Evolutionary conservation across 164 flowering plant species (phyloP).

Genomic region (Dillenia suffruticosa): DNA sequence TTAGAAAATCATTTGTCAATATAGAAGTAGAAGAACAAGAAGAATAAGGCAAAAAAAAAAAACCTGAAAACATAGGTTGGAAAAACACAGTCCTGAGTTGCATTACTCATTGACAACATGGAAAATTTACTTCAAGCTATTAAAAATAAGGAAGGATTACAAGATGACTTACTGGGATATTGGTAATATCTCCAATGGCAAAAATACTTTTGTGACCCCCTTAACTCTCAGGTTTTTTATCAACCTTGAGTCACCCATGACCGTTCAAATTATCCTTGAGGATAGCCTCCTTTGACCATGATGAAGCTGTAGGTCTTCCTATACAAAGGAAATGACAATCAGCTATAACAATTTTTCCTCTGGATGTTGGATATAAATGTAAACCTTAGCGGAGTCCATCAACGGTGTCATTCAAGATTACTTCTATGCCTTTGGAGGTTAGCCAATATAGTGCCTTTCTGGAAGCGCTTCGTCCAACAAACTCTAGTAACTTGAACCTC

Average conservation of each 20-base stretch:
- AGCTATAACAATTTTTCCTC: constrained; percentile 49
- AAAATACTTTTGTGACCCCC: constrained; percentile 59
- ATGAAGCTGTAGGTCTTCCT: constrained; percentile 49
- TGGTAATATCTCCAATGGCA: constrained; percentile 80
- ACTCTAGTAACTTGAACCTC: constrained; percentile 62
- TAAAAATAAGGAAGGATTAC: neutral
- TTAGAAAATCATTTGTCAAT: neutral
- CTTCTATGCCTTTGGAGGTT: constrained; percentile 57
- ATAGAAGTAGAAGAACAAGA: neutral
- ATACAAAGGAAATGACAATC: constrained; percentile 76
- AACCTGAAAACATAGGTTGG: neutral
- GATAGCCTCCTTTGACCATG: constrained; percentile 56
- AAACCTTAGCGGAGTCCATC: constrained; percentile 28
- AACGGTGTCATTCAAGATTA: constrained; percentile 49
- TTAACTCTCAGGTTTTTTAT: constrained; percentile 58
- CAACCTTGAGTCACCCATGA: constrained; percentile 66
- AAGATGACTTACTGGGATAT: constrained; percentile 50
- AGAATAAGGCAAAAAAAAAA: too few species aligned
- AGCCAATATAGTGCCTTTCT: constrained; percentile 68
- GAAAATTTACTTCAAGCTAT: neutral
- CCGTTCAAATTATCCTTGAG: constrained; percentile 44
- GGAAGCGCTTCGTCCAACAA: constrained; percentile 69
- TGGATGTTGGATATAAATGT: constrained; percentile 36
- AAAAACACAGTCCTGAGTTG: neutral
- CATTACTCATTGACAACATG: neutral